Evolutionary conservation across 208 protist genomes (phyloP).

Genomic region (Porcisia deanei): DNA sequence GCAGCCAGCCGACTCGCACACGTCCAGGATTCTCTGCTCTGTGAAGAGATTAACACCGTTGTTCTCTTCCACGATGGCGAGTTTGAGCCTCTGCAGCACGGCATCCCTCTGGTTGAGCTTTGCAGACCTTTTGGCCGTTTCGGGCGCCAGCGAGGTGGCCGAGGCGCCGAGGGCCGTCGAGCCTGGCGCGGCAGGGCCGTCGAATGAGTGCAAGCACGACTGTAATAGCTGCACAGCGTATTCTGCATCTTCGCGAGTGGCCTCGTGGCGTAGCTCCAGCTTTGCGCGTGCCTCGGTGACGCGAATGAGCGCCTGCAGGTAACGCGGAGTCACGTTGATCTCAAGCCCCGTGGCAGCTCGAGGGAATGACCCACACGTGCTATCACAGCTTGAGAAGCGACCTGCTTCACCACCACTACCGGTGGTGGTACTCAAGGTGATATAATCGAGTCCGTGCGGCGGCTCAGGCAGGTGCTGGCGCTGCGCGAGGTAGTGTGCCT

Average conservation of each 20-base stretch:
- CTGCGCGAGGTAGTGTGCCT: constrained; percentile 66
- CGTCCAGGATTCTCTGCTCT: constrained; percentile 55
- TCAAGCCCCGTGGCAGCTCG: constrained; percentile 14
- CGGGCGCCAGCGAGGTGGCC: constrained; percentile 2
- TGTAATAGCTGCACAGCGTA: constrained; percentile 93
- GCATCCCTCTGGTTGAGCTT: constrained; percentile 63
- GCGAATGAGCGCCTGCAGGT: constrained; percentile 95
- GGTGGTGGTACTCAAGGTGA: not conserved
- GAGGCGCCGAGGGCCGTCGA: constrained; percentile 14
- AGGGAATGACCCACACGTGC: not conserved
- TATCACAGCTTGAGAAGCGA: constrained; percentile 1
- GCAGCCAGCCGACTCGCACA: constrained; percentile 78
- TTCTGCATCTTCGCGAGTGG: constrained; percentile 91
- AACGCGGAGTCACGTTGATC: constrained; percentile 91
- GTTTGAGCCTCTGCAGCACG: constrained; percentile 71
- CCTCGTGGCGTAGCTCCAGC: constrained; percentile 88
- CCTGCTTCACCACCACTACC: constrained; percentile 9
- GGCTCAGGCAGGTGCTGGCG: constrained; percentile 36
- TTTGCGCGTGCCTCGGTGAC: constrained; percentile 92
- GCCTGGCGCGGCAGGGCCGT: constrained; percentile 23
- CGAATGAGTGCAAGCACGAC: constrained; percentile 51
- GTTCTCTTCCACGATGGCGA: constrained; percentile 48
- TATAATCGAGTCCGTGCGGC: constrained; percentile 5
- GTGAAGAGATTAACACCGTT: constrained; percentile 54
- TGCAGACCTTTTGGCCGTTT: constrained; percentile 19